Conservation (phyloP, 345 rosid genomes). For the Eucalyptus sideroxylon region DNA sequence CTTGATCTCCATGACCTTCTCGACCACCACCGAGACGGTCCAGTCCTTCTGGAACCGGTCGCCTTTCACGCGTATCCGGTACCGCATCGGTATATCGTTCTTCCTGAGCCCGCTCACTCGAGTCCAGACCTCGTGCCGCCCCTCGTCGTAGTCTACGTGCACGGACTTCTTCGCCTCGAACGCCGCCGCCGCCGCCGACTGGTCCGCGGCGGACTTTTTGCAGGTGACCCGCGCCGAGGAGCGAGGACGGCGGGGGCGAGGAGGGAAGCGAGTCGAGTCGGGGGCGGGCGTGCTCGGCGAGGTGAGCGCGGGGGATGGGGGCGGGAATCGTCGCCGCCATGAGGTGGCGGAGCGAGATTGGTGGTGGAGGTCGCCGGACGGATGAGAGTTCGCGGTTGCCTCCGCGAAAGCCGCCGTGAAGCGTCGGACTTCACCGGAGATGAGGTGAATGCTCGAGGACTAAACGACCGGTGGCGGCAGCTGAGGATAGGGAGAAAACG, state of each 20-base stretch:
- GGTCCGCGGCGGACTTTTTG: constrained; percentile 14
- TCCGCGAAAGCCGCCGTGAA: neutral
- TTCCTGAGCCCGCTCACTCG: constrained; percentile 52
- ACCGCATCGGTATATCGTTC: constrained; percentile 46
- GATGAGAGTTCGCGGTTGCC: neutral
- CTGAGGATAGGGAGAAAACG: neutral
- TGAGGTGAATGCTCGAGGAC: neutral
- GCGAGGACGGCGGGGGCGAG: neutral
- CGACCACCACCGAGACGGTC: constrained; percentile 61
- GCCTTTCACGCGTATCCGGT: constrained; percentile 40
- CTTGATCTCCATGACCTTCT: constrained; percentile 37
- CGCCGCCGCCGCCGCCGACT: constrained; percentile 20
- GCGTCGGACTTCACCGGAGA: neutral
- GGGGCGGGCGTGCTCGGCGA: neutral
- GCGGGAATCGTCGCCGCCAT: neutral
- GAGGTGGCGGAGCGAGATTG: neutral
- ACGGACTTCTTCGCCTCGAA: constrained; percentile 42
- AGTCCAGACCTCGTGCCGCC: constrained; percentile 51
- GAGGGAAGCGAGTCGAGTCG: neutral
- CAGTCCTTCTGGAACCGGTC: constrained; percentile 90
- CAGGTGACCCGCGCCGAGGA: neutral
- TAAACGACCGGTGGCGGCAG: neutral
- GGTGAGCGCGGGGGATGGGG: neutral
- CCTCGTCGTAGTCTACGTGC: constrained; percentile 70
- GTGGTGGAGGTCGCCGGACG: neutral